Base-by-base conservation (phyloP, 495 filamentous ascomycete species). In the Penicillium lividum region DNA sequence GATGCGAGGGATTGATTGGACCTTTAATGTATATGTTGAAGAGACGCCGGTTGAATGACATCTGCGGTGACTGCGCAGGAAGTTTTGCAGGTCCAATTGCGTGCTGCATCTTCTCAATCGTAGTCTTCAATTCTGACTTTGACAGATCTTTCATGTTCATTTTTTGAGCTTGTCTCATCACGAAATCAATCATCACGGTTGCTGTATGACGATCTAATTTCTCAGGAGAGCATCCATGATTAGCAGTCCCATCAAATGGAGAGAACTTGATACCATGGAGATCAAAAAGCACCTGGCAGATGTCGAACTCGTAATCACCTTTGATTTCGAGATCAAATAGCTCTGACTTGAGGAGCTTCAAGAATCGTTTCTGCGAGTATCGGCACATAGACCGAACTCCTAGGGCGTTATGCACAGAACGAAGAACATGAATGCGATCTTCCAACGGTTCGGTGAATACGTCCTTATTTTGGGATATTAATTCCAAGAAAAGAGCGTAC, bases 111-210 rank as follows among this genome's bases (percentile, higher is more conserved):
- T 90, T 92, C 47, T 98, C 94, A 56, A 99, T 90, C 1, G 91
- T 89, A 3, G 77, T 82, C 62, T 92, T 92, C 46, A 97, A 78
- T 50, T 97, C 92, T 5, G 89, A 90, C 70, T 95, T 98, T 7
- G 90, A 83, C 29, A 99, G 69, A 64, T 98, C 95, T 57, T 92
- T 95, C 78, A 95, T 89, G 55, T 89, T 89, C 78, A 97, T 87
- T 54, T 88, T 86, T 56, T 86, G 85, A 0, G 92, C 89, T 46
- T 97, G 85, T 30, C 82, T 73, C 60, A 95, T 84, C 28, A 98
- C 84, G 64, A 92, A 87, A 54, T 93, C 88, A 18, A 97, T 84
- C 53, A 97, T 82, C 56, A 87, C 82, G 53, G 91, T 74, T 0
- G 92, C 92, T 51, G 88, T 91, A 5, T 81, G 76, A 52, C 84